These are phyloP conservation scores for Pseudodiploospora longispora DNA, from an alignment of 2,329 filamentous ascomycete genomes.

Conservation along the genomic window DNA sequence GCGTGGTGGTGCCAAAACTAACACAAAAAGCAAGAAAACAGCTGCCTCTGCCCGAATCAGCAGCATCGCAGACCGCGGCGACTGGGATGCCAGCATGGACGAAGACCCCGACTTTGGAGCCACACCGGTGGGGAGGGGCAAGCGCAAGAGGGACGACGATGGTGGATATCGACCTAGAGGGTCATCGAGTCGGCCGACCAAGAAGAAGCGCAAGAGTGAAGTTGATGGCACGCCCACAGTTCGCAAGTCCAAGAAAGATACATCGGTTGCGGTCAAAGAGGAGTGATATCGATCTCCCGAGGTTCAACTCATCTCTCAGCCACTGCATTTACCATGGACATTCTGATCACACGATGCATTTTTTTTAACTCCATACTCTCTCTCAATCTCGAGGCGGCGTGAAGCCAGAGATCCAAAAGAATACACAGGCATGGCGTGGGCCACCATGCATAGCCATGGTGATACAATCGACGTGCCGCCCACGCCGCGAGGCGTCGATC, in stretches of 20 bases:
- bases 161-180: slow-evolving; percentile 51
- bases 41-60: slow-evolving; percentile 15
- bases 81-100: slow-evolving; percentile 31
- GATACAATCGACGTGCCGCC: too few species aligned
- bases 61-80: slow-evolving; percentile 14
- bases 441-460: too few species aligned
- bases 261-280: slow-evolving; percentile 15
- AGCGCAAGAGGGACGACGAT: slow-evolving; percentile 53
- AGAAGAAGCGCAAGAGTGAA: slow-evolving; percentile 53
- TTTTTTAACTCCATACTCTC: too few species aligned
- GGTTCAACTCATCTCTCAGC: too few species aligned
- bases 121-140: slow-evolving; percentile 27
- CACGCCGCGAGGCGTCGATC: too few species aligned
- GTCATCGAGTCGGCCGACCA: slow-evolving; percentile 43
- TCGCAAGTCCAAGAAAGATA: slow-evolving; percentile 29
- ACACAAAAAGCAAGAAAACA: slow-evolving; percentile 30
- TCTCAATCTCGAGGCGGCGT: too few species aligned
- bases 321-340: too few species aligned
- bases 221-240: slow-evolving; percentile 27
- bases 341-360: too few species aligned
- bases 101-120: slow-evolving; percentile 26
- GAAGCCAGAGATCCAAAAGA: too few species aligned
- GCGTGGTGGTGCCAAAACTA: slow-evolving; percentile 31
- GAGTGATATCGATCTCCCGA: slow-evolving; percentile 18
- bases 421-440: too few species aligned